phyloP scores from a whole-genome alignment of 495 filamentous ascomycete genomes.

The Acidomyces sp. region DNA sequence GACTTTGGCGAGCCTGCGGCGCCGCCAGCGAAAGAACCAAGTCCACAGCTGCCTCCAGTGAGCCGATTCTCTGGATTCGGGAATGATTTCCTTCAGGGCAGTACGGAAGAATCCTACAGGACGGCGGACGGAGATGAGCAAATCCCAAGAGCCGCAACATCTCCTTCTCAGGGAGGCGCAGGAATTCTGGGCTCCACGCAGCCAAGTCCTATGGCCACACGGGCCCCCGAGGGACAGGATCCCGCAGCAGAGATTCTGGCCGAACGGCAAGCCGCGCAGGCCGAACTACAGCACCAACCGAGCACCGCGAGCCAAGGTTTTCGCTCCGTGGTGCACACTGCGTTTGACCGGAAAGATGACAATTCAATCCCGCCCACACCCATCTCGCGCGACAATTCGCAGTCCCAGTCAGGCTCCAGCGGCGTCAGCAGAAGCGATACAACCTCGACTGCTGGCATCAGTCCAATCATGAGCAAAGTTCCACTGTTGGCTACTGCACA shows the following conservation, averaged over 20 bases:
- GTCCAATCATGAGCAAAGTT: conserved; percentile 51
- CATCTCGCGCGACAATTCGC: conserved; percentile 24
- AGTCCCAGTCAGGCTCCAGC: conserved; percentile 9
- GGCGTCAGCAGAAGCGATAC: conserved; percentile 49
- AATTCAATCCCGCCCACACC: conserved; percentile 42
- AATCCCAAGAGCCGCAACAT: too few species aligned
- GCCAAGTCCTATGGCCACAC: neutral
- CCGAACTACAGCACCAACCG: conserved; percentile 39
- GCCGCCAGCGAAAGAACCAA: neutral
- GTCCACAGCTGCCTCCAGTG: conserved; percentile 11
- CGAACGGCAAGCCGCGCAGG: conserved; percentile 3
- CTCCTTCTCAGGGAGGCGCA: neutral
- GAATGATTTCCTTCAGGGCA: conserved; percentile 7
- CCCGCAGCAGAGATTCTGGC: conserved; percentile 1
- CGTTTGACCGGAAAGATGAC: conserved; percentile 43
- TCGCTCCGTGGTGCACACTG: conserved; percentile 54
- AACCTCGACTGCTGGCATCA: conserved; percentile 51
- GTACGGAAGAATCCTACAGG: too few species aligned
- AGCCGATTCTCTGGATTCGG: conserved; percentile 15
- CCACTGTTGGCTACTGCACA: conserved; percentile 28
- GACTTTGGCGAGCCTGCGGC: conserved; percentile 3
- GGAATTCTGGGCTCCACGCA: neutral
- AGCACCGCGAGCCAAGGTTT: conserved; percentile 48
- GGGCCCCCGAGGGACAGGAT: neutral
- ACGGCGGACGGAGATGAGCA: too few species aligned